Base-by-base conservation (phyloP, 176 grass and related monocot species). In the sorghum (Sorghum bicolor) region DNA sequence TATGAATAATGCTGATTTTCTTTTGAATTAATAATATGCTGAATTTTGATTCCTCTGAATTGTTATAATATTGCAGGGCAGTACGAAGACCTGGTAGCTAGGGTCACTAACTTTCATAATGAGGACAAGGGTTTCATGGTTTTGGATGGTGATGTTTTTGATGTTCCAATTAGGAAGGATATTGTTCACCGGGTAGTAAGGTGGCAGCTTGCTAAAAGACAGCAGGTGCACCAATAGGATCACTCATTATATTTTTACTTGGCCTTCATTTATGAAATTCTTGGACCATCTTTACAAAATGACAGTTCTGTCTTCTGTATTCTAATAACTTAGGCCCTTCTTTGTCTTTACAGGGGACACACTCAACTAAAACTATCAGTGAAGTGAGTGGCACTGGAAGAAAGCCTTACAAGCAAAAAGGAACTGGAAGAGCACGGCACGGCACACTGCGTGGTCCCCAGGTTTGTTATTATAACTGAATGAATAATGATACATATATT, bases 191-290 rank as follows among this genome's bases (percentile, higher is more conserved):
- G 93, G 28, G 93, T 99, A 65, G 97, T 99, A 77, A 83, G 85
- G 71, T 99, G 97, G 93, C 97, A 99, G 44, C 97, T 99, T 90
- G 97, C 97, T 80, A 99, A 99, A 86, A 72, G 97, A 5, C 97
- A 90, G 14, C 93, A 96, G 93, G 93, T 99, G 77, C 77, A 72
- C 45, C 36, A 41, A n/a, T 75, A 8, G 2, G 32, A 75, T 76
- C 64, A 85, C 64, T 68, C 17, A 2, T 33, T 53, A 33, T 47
- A 1, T 73, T 75, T 83, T 77, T 11, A 43, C 47, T 67, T 64
- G 5, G 7, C 8, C 43, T 4, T 36, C 53, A 24, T 4, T 64
- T 82, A 64, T 28, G 7, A 13, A 28, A 39, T 47, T 76, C n/a
- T 22, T 5, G 64, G 53, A 10, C 53, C 14, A 41, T n/a, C 53